Evolutionary conservation across 2,329 filamentous ascomycete species (phyloP), one percentile per base, ranked within the genome.

Genomic region (Talaromyces sp.): DNA sequence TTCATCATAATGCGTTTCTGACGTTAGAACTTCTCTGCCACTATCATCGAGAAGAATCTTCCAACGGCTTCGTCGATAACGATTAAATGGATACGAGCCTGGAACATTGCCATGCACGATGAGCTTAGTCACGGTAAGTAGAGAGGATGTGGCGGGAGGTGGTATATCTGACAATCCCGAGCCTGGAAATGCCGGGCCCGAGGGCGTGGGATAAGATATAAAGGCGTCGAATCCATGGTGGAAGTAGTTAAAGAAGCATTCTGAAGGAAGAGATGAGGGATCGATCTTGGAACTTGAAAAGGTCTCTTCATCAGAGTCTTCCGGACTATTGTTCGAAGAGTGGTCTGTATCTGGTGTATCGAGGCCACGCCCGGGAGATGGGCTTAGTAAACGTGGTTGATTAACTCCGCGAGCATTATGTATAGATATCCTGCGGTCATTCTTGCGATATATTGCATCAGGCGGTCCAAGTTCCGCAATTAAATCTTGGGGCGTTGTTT

Each of bases 191-290:
- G 82, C 81, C 24, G 86, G 86, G 0, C 90, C 91, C 3, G 89
- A 83, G 5, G 84, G 75, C 0, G 86, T 87, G 0, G 91, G 90
- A 35, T 88, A 87, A 0, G 94, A 96, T n/a, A 99, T 86, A 5
- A 98, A 84, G 10, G 97, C 86, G 76, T 99, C 95, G 73, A 99
- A 96, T 1, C 95, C 95, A 68, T 97, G 89, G 69, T 94, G 90
- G 74, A 97, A 99, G 76, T 99, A 99, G 76, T 98, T 98, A 79
- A 95, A 97, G 75, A 98, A 99, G 69, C 89, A 93, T 71, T 86
- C 83, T 8, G 79, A 74, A 3, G 78, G 74, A n/a, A 79, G 68
- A 7, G 74, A 75, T 6, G 76, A 74, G 43, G 82, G 79, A 74
- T 96, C 92, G 3, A 87, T 85, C 1, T 88, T 86, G 3, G 78